A percentile compares a stretch with the other conserved stretches of the same genome.
phyloP scores from a whole-genome alignment of 129 eudicot genomes.

The Artemisia argyi region DNA sequence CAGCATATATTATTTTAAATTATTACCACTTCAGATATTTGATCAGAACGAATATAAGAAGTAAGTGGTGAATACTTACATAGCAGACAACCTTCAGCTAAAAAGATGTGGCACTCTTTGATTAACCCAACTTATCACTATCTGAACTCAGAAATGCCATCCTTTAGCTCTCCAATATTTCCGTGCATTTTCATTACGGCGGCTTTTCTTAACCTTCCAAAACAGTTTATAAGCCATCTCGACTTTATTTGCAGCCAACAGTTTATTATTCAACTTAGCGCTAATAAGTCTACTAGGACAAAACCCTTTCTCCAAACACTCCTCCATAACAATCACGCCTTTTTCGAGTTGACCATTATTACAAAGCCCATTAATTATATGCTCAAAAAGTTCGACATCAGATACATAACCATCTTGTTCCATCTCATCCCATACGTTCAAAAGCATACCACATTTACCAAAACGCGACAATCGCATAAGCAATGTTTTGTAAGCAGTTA shows the following conservation, averaged over 20 bases:
- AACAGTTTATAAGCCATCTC: slow-evolving; percentile 77
- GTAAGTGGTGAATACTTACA: too few species aligned
- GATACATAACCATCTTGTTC: slow-evolving; percentile 63
- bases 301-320: slow-evolving; percentile 68
- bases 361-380: slow-evolving; percentile 72
- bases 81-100: too few species aligned
- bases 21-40: too few species aligned
- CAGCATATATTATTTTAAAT: too few species aligned
- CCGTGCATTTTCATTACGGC: slow-evolving; percentile 61
- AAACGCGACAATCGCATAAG: slow-evolving; percentile 72
- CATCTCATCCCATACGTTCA: slow-evolving; percentile 83
- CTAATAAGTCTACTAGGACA: slow-evolving; percentile 74
- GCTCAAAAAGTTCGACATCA: slow-evolving; percentile 79
- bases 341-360: slow-evolving; percentile 84
- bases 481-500: slow-evolving; percentile 69
- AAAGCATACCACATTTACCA: slow-evolving; percentile 91
- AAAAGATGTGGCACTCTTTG: neutral
- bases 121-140: neutral
- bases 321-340: slow-evolving; percentile 72
- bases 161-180: slow-evolving; percentile 85
- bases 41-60: too few species aligned
- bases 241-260: slow-evolving; percentile 60
- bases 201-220: slow-evolving; percentile 63
- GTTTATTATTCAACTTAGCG: slow-evolving; percentile 69
- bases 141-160: slow-evolving; percentile 74